Evolutionary conservation across 2,329 filamentous ascomycete species (phyloP), one percentile per base, ranked within the genome.

Genomic region (Exophiala alcalophila): DNA sequence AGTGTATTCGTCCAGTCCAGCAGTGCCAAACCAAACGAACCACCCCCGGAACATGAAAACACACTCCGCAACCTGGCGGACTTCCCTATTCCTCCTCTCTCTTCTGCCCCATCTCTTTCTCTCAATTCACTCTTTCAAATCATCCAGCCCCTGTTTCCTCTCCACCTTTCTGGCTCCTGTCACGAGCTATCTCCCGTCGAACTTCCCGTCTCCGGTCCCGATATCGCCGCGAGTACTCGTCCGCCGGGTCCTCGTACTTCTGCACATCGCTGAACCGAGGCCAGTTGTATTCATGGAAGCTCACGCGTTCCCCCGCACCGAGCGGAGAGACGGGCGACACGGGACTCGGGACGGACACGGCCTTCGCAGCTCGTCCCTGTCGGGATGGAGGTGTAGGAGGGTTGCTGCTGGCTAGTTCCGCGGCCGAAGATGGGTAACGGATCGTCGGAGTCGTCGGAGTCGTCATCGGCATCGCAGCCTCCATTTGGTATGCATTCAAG

Each of bases 261-360:
- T 44, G 32, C 14, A 32, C 21, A 15, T 47, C 44, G 24, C 37
- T 40, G 12, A 52, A 52, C 14, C 44, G 37, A 21, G 45, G 45
- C 49, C 49, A 52, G 27, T 45, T 45, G 29, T 49, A 49, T 28
- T 49, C 47, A 11, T 29, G 31, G 21, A 26, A 32, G 16, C 21
- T 35, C 16, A 46, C 26, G n/a, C n/a, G n/a, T 21, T 18, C 26
- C 8, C 26, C 30, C 2, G 19, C 37, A 15, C 36, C 35, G 27
- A 36, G n/a, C 4, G 28, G 46, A 38, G 41, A 41, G 8, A 40
- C 35, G 3, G 40, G 32, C n/a, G n/a, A n/a, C n/a, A n/a, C n/a
- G n/a, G n/a, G n/a, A n/a, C n/a, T n/a, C n/a, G n/a, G n/a, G n/a
- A n/a, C n/a, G n/a, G n/a, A n/a, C n/a, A n/a, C n/a, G n/a, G n/a